Percentiles rank a stretch among this genome's conserved stretches.
Evolutionary conservation across 2,329 filamentous ascomycete species (phyloP).

Genomic region (Pyrenophora tritici-repentis): DNA sequence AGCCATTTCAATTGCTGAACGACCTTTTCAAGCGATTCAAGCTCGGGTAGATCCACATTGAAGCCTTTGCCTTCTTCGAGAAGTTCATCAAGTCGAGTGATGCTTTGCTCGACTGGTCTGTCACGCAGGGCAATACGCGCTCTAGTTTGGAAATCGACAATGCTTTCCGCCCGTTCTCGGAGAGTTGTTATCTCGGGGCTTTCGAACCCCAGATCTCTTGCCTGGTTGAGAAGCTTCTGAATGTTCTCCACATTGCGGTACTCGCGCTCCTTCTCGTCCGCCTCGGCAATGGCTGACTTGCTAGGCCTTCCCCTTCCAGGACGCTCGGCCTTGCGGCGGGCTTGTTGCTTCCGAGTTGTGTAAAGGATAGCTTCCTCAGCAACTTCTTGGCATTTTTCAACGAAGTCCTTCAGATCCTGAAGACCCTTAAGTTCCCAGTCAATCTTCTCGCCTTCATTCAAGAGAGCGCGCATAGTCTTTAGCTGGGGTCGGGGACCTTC

Average conservation of each 20-base stretch:
- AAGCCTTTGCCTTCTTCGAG: constrained; percentile 88
- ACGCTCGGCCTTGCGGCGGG: constrained; percentile 92
- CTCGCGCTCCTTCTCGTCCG: constrained; percentile 82
- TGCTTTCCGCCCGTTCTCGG: constrained; percentile 81
- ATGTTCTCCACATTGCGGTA: constrained; percentile 89
- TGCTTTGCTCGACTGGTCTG: constrained; percentile 52
- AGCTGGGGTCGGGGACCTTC: constrained; percentile 84
- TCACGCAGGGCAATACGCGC: constrained; percentile 73
- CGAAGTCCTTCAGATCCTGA: constrained; percentile 81
- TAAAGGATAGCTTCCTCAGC: constrained; percentile 96
- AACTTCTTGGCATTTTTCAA: constrained; percentile 96
- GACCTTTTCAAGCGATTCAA: constrained; percentile 78
- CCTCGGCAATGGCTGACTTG: constrained; percentile 65
- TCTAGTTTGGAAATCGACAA: constrained; percentile 81
- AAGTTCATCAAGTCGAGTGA: constrained; percentile 82
- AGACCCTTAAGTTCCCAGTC: constrained; percentile 86
- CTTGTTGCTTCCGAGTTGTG: constrained; percentile 96
- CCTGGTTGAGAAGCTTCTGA: constrained; percentile 78
- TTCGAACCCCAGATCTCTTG: constrained; percentile 88
- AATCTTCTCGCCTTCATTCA: constrained; percentile 95
- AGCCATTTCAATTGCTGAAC: constrained; percentile 90
- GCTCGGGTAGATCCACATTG: constrained; percentile 88
- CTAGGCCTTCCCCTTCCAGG: constrained; percentile 77
- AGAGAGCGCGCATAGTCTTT: constrained; percentile 79
- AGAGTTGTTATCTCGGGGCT: constrained; percentile 87